phyloP scores from a whole-genome alignment of 805 yeast species.

The Pichia rugopelliculosa region DNA sequence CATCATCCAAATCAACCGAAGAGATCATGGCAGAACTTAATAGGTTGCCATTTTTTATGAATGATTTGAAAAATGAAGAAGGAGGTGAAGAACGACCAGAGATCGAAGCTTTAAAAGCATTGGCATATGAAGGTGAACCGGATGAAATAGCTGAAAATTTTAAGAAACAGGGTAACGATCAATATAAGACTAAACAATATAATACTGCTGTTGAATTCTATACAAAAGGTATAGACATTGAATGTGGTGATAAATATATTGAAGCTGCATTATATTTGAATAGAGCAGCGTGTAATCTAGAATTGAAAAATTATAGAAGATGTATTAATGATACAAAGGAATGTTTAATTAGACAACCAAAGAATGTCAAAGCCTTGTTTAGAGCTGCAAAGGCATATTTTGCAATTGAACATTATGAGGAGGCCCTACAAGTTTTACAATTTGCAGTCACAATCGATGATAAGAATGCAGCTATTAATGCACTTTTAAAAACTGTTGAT shows the following conservation, averaged over 20 bases:
- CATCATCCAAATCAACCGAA: constrained; percentile 57
- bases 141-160: constrained; percentile 85
- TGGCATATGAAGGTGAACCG: constrained; percentile 95
- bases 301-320: constrained; percentile 72
- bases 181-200: constrained; percentile 64
- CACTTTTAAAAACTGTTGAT: constrained; percentile 35
- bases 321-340: constrained; percentile 81
- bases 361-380: constrained; percentile 75
- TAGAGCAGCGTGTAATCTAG: constrained; percentile 88
- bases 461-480: constrained; percentile 47
- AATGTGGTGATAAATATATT: constrained; percentile 48
- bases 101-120: constrained; percentile 81
- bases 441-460: constrained; percentile 61
- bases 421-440: constrained; percentile 56
- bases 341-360: constrained; percentile 58
- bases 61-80: constrained; percentile 67
- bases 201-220: constrained; percentile 73
- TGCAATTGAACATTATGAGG: constrained; percentile 59
- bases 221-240: constrained; percentile 69
- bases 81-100: constrained; percentile 67
- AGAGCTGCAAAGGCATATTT: constrained; percentile 79
- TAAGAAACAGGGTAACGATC: constrained; percentile 89
- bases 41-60: constrained; percentile 91
- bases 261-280: constrained; percentile 64
- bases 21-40: constrained; percentile 74